A percentile compares a stretch with the other conserved stretches of the same genome.
Conservation (phyloP, 345 rosid genomes). For the Populus ilicifolia region DNA sequence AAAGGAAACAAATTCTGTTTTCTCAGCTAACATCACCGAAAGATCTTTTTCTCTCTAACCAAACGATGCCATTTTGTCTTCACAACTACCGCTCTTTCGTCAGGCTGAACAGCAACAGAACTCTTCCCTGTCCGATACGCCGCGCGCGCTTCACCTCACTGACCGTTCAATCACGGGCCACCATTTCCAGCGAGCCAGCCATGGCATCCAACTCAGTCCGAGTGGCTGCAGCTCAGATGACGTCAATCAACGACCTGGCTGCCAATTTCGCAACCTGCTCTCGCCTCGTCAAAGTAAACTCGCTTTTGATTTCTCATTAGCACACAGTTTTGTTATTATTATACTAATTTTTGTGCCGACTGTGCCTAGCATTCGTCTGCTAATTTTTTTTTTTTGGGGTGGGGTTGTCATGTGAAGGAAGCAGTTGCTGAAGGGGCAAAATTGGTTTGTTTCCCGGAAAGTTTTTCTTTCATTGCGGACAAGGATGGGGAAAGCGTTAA, state of each 20-base stretch:
- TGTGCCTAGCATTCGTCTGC: neutral
- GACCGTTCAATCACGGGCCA: constrained; percentile 22
- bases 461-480: constrained; percentile 67
- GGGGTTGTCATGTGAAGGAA: constrained; percentile 46
- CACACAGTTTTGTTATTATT: neutral
- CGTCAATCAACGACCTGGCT: constrained; percentile 78
- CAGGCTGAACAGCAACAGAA: neutral
- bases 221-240: constrained; percentile 96
- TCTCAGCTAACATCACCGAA: neutral
- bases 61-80: constrained; percentile 3
- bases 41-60: neutral
- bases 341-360: neutral
- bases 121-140: neutral
- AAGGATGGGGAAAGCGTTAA: constrained; percentile 65
- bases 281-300: constrained; percentile 67
- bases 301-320: neutral
- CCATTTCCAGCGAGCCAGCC: constrained; percentile 20
- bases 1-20: neutral
- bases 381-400: neutral
- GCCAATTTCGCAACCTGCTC: constrained; percentile 82
- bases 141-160: constrained; percentile 10
- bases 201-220: constrained; percentile 60
- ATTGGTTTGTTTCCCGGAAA: constrained; percentile 85
- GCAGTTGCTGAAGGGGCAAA: constrained; percentile 80
- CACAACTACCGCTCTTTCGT: neutral